Evolutionary conservation across 2,329 filamentous ascomycete genomes (phyloP), one percentile per base, ranked within the genome.

Genomic region (Sporothrix luriei): DNA sequence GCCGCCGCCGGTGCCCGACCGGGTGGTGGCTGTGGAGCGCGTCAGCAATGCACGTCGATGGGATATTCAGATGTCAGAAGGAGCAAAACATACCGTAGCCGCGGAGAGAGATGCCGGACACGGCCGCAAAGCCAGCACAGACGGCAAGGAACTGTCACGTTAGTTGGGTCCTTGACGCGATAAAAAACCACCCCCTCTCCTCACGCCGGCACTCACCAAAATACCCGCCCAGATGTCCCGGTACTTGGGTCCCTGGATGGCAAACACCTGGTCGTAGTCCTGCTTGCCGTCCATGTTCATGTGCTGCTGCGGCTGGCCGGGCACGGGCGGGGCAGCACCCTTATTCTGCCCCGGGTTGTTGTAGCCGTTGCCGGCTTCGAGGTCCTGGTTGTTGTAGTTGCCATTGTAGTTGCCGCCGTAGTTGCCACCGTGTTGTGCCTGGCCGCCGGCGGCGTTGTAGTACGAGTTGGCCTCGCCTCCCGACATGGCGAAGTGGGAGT

Each of bases 181-280:
- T 48, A 4, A 48, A 16, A 1, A 1, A 3, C 10, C 14, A 46
- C 40, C 11, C 14, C 11, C 4, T n/a, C n/a, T n/a, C n/a, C n/a
- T n/a, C 14, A 14, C 14, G 43, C 14, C 43, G 14, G 43, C 62
- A 78, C 84, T 19, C 78, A 91, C 89, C 76, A 97, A 81, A 52
- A 96, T 81, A 4, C 91, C 93, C 3, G 94, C 94, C 94, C 94
- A 97, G 33, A 91, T 77, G 78, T 98, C 94, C 76, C 97, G 92
- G 81, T 86, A 97, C 78, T 94, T 96, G n/a, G 93, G 93, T 29
- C 83, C 89, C 48, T 92, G 87, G 67, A 97, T 79, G 79, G 90
- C 90, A 83, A 98, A 97, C 1, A 89, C 87, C 76, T 97, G 86
- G 24, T 94, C 88, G 77, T 96, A 97, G 40, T 81, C 81, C 46